Base-by-base conservation (phyloP, 257 asterid species). In the Nicotiana attenuata region DNA sequence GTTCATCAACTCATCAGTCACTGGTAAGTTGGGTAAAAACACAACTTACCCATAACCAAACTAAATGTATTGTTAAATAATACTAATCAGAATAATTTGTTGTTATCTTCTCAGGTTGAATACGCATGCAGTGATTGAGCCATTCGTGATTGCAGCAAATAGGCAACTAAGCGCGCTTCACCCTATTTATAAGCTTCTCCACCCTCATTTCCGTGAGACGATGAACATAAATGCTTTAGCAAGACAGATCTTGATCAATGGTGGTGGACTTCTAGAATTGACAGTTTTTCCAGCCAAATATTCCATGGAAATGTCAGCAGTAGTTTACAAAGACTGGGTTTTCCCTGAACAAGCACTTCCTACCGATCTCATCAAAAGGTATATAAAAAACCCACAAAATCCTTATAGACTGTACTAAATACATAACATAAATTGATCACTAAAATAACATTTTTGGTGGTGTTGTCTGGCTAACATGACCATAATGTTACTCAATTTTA, bases 301-400 rank as follows among this genome's bases (percentile, higher is more conserved):
- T 53, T 68, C 88, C 75, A 77, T 83, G 85, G 88, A 87, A 61
- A 63, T 87, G 84, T 81, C 88, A 50, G 41, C 88, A 4, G 71
- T 73, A 22, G 3, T 81, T 8, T 85, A 87, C 47, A 85, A 81
- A 35, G 83, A 78, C 10, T 87, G 90, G 90, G 56, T 56, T 76
- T 85, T 87, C 24, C 78, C 84, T 7, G 88, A 83, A 11, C 88
- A 87, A 78, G 84, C 88, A 31, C 90, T 87, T 17, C 88, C 90
- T 8, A 83, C 81, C 7, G 87, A 87, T 78, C 87, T 87, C 59
- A 59, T 87, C 64, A 83, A 87, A 59, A 85, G 90, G 90, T 80
- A 35, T 79, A 64, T 59, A 28, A 31, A 31, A 35, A 63, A 31
- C 31, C 45, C 55, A 59, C 38, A 24, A 33, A 66, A 13, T 10